phyloP scores from a whole-genome alignment of 1,284 basidiomycete genomes.

The Marasmius oreades region DNA sequence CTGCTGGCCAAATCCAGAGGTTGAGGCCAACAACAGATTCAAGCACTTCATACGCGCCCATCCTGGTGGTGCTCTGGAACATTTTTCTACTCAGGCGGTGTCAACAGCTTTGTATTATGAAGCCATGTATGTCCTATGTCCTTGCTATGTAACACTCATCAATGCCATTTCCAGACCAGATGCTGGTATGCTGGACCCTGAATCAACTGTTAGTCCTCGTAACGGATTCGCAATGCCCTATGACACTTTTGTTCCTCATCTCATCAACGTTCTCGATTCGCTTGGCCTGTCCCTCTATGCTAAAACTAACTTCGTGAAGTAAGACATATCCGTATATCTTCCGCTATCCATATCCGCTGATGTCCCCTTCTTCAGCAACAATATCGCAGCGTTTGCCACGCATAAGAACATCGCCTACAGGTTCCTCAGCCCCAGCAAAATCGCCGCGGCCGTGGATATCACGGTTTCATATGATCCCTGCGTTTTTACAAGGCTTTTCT shows the following conservation, averaged over 20 bases:
- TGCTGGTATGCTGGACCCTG: slow-evolving; percentile 64
- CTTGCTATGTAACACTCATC: slow-evolving; percentile 9
- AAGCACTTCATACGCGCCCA: slow-evolving; percentile 78
- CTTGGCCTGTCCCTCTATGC: slow-evolving; percentile 77
- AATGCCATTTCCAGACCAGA: slow-evolving; percentile 52
- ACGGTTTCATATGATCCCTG: slow-evolving; percentile 74
- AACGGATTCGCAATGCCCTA: slow-evolving; percentile 81
- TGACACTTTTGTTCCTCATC: slow-evolving; percentile 71
- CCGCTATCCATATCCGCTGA: slow-evolving; percentile 1
- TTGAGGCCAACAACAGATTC: slow-evolving; percentile 60
- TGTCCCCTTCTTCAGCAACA: slow-evolving; percentile 46
- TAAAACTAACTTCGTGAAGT: slow-evolving; percentile 77
- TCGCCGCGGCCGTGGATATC: slow-evolving; percentile 81
- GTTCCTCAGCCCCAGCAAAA: slow-evolving; percentile 72
- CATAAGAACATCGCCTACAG: slow-evolving; percentile 84
- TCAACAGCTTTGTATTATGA: slow-evolving; percentile 78
- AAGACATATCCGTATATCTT: slow-evolving; percentile 21
- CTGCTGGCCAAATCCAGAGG: slow-evolving; percentile 74
- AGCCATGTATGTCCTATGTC: slow-evolving; percentile 50
- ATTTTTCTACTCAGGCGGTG: slow-evolving; percentile 74
- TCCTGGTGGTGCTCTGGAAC: slow-evolving; percentile 76
- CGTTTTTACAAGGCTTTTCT: slow-evolving; percentile 77
- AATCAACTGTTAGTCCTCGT: slow-evolving; percentile 69
- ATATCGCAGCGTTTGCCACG: slow-evolving; percentile 62
- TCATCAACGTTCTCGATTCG: slow-evolving; percentile 73